Base-by-base conservation (phyloP, 2,329 filamentous ascomycete genomes). In the Scorias spongiosa region DNA sequence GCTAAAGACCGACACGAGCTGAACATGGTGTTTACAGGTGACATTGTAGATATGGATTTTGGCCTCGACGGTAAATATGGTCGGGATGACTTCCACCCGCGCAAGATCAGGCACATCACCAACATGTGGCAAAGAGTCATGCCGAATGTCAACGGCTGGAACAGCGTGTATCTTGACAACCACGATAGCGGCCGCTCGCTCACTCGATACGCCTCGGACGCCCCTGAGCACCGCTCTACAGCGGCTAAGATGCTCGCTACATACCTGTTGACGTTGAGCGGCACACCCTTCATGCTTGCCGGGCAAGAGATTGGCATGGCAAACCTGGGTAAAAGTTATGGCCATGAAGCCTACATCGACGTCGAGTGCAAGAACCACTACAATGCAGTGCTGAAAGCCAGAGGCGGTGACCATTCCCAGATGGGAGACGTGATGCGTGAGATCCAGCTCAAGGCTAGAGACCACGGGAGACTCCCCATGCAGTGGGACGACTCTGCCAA, bases 1-100 rank as follows among this genome's bases (percentile, higher is more conserved):
- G 66, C 66, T 2, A 68, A 65, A 37, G 32, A 43, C 12, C 66
- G 72, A 12, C 66, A 68, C 28, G 76, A 81, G 55, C 60, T 81
- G 40, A 77, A 73, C 55, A 82, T 82, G 76, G 78, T 82, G 39
- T 82, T 83, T 59, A 74, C 80, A 52, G 82, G 83, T 54, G 78
- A 82, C 45, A 64, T 74, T n/a, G 65, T 74, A 48, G 64, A 70
- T 28, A 58, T 74, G 18, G 70, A 46, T 2, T 20, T 44, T 10
- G 47, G 48, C 9, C 29, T 29, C 15, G 43, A 41, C 17, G 37
- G 45, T 28, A 50, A 50, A 41, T 44, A 29, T 30, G 15, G 48
- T 42, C 26, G 12, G 18, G 68, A 62, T 63, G 40, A 65, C 76
- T 7, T 64, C 65, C 4, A 66, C 72, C 42, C 59, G 2, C 37